These are phyloP conservation scores for Sequoiadendron giganteum DNA, from an alignment of 75 land plant species.

Conservation along the genomic window DNA sequence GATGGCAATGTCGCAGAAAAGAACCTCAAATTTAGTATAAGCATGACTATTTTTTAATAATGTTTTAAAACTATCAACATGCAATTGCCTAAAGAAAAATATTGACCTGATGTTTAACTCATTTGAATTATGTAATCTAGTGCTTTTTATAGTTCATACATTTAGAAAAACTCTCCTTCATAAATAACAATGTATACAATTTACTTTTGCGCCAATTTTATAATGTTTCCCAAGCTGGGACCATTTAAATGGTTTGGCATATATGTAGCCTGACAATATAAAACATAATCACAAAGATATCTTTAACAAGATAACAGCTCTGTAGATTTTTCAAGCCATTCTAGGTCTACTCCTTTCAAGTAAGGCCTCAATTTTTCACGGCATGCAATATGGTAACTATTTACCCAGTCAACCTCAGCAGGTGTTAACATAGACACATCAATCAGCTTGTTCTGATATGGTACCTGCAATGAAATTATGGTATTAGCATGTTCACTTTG, in stretches of 20 bases:
- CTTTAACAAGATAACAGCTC: constrained; percentile 40
- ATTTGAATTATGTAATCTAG: not conserved
- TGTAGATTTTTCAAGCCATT: constrained; percentile 86
- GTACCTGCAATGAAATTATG: constrained; percentile 52
- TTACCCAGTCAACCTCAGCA: constrained; percentile 80
- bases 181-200: not conserved
- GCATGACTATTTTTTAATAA: too few relatives aligned
- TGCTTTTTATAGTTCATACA: not conserved
- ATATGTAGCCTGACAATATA: not conserved
- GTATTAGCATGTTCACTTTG: not conserved
- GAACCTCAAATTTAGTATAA: not conserved
- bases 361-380: constrained; percentile 61
- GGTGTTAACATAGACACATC: constrained; percentile 57
- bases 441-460: constrained; percentile 91
- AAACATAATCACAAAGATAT: not conserved
- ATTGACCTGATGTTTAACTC: too few relatives aligned
- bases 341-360: constrained; percentile 57
- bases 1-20: not conserved
- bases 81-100: too few relatives aligned
- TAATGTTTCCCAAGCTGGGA: not conserved
- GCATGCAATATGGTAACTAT: constrained; percentile 70
- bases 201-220: not conserved
- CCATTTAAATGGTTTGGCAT: not conserved
- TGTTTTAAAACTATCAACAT: too few relatives aligned
- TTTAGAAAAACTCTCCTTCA: not conserved